Evolutionary conservation across 306 rosid species (phyloP).

Genomic region (Carpinus viminea): DNA sequence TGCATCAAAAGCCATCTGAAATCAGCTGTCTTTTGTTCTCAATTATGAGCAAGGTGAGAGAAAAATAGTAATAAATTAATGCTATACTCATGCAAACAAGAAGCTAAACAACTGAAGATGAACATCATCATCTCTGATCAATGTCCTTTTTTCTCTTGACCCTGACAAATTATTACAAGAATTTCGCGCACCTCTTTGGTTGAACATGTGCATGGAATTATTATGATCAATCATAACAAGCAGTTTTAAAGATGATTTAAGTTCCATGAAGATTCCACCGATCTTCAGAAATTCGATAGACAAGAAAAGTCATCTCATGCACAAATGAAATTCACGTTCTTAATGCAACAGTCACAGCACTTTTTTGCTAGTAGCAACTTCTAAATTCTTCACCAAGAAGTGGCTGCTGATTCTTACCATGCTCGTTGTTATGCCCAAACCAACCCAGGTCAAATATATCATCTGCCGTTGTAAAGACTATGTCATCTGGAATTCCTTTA

Average conservation of each 20-base stretch:
- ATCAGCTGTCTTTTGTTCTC: not conserved
- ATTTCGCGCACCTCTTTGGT: not conserved
- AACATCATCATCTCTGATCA: too few species aligned
- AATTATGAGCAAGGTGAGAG: not conserved
- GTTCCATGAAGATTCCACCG: not conserved
- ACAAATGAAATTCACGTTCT: constrained; percentile 32
- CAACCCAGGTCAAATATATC: constrained; percentile 50
- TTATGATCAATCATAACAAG: not conserved
- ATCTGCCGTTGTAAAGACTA: constrained; percentile 46
- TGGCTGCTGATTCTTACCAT: constrained; percentile 28
- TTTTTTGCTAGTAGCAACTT: constrained; percentile 28
- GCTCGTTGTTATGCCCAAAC: constrained; percentile 39
- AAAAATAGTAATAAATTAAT: too few species aligned
- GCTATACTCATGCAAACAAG: too few species aligned
- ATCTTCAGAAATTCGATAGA: constrained; percentile 22
- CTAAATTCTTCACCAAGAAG: constrained; percentile 43
- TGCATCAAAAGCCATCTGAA: not conserved
- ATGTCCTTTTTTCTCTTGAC: too few species aligned
- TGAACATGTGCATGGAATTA: not conserved
- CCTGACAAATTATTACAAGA: too few species aligned
- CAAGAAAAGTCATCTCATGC: constrained; percentile 46
- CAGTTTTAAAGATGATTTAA: not conserved
- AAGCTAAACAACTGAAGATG: too few species aligned
- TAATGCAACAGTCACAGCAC: constrained; percentile 25
- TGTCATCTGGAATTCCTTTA: constrained; percentile 13